These are phyloP conservation scores for Solanum ossicruentum DNA, from an alignment of 257 asterid genomes.

Conservation along the genomic window DNA sequence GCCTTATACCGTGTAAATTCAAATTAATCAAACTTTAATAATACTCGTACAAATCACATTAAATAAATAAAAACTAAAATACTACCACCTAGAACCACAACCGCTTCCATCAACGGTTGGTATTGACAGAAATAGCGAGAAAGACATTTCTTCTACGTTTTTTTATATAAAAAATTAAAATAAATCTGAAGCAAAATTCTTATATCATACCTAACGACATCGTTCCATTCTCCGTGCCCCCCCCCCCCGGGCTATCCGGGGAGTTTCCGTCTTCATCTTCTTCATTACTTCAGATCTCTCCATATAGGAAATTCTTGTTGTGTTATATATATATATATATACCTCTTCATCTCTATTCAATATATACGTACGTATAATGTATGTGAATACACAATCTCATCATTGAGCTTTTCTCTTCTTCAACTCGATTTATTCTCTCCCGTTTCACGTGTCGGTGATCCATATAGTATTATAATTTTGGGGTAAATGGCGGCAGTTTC, in stretches of 20 bases:
- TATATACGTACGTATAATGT: neutral
- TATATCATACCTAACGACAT: neutral
- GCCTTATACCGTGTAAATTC: neutral
- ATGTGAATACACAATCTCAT: neutral
- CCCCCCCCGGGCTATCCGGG: neutral
- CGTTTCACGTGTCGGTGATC: neutral
- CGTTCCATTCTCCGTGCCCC: neutral
- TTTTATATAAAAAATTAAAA: too few species aligned
- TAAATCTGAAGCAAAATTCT: neutral
- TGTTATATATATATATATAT: neutral
- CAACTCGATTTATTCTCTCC: neutral
- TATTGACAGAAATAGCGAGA: neutral
- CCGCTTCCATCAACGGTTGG: neutral
- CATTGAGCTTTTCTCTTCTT: neutral
- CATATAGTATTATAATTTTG: too few species aligned
- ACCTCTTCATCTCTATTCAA: neutral
- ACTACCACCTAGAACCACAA: neutral
- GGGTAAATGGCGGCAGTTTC: conserved; percentile 51
- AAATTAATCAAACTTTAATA: neutral
- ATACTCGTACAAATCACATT: too few species aligned
- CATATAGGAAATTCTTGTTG: neutral
- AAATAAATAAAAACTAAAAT: neutral
- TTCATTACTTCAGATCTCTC: neutral
- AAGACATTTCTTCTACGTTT: neutral
- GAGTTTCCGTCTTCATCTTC: neutral